Evolutionary conservation across 1,284 basidiomycete species (phyloP), one percentile per base, ranked within the genome.

Genomic region (Irpex sp.): DNA sequence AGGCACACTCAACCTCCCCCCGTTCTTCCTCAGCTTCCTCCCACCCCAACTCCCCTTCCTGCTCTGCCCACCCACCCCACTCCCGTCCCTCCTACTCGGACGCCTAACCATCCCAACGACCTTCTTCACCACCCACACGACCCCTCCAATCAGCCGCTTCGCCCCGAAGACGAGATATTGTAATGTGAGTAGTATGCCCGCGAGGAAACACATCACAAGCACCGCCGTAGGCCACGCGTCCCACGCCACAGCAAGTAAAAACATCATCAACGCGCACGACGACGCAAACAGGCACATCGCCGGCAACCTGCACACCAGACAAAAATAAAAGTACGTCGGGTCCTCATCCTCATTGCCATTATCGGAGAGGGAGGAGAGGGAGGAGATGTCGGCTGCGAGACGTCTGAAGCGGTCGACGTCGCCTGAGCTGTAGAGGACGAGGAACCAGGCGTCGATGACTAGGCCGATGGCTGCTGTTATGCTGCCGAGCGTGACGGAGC

Each of bases 121-220:
- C 12, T 42, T 52, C 59, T 47, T 37, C 2, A 61, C 61, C 2
- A 53, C 39, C 68, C 70, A 69, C 3, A 68, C 49, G 14, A 56
- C 2, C 2, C 68, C 45, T 56, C 69, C 68, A 45, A 70, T 66
- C 16, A 62, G 55, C 18, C 75, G 72, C 57, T 79, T 75, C 48
- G 78, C 69, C 1, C 84, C 82, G 65, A 77, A 89, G n/a, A 86
- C 79, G 23, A 88, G 73, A 71, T 86, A 88, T 72, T 90, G 87
- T 56, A 87, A 70, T 4, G 76, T 78, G 74, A 88, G 74, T 10
- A 87, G 69, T 4, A 83, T 39, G 0, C 86, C 87, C 0, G 85
- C 78, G 3, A 80, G 42, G 65, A 82, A 82, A 49, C 79, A 88
- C 64, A 84, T 76, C n/a, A 83, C 74, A 16, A 86, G 68, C 28